Evolutionary conservation across 108 stramenopile genomes (phyloP), one percentile per base, ranked within the genome.

Genomic region (Nitzschia inconspicua): DNA sequence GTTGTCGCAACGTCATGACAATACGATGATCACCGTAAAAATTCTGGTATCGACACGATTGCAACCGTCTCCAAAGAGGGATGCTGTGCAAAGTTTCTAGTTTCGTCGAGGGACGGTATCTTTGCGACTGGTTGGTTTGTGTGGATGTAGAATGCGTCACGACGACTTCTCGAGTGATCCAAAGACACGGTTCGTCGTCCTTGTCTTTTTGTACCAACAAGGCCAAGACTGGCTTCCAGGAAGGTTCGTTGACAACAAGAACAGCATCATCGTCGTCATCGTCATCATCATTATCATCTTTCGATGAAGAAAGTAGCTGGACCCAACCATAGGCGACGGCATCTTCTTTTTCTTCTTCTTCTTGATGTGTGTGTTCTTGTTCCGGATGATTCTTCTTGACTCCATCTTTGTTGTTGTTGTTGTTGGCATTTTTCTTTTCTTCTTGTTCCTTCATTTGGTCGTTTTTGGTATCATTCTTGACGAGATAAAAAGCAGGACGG

Each of bases 1-100:
- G 11, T 18, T 16, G 28, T 6, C 7, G 20, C 27, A 18, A 35
- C 24, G 34, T 11, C 23, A 54, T 23, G 11, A 54, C 0, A 0
- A 54, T 23, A 3, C 53, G 53, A 28, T 54, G 53, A 22, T 54
- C 53, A 10, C 53, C 53, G 23, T 54, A 54, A 36, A 54, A 54
- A 37, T 54, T 54, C 35, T 36, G 34, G 34, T 54, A 54, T 11
- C 34, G 34, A 16, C 32, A 34, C 35, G 53, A 54, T 32, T 18
- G 32, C 34, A 54, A 37, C 4, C 36, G 3, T 28, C 34, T 25
- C 13, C 11, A 4, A 9, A 54, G 22, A 2, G 92, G 88, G 25
- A 93, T 84, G 60, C 80, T 85, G 77, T 88, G 86, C 73, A 93
- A 76, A 0, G 86, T 86, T 65, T 89, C 92, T 24, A 93, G 65